phyloP scores from a whole-genome alignment of 164 flowering plant genomes.

The Sedum album region DNA sequence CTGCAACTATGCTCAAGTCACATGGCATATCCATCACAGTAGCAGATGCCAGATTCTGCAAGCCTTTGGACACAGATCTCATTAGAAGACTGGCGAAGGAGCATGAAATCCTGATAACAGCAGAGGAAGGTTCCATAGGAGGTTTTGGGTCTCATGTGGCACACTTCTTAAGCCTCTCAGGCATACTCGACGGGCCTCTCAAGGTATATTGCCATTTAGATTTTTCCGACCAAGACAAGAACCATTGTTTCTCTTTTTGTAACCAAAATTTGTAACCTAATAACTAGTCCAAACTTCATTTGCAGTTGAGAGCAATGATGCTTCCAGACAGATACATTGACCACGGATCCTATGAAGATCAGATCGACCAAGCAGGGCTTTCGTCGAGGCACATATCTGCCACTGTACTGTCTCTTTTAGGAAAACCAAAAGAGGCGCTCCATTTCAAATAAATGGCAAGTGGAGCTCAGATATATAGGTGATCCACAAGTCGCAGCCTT shows the following conservation, averaged over 20 bases:
- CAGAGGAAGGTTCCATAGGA: too few species aligned
- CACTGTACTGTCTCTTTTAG: constrained; percentile 68
- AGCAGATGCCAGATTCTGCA: constrained; percentile 89
- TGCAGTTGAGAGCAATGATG: constrained; percentile 57
- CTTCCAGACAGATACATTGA: constrained; percentile 86
- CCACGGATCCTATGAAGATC: constrained; percentile 79
- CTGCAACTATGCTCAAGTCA: constrained; percentile 43
- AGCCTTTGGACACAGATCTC: constrained; percentile 69
- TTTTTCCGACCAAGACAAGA: too few species aligned
- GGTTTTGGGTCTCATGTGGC: too few species aligned
- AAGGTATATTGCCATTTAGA: constrained; percentile 38
- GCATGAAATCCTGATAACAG: constrained; percentile 69
- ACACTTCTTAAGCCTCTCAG: constrained; percentile 50
- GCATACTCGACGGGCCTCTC: constrained; percentile 72
- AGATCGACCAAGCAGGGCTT: constrained; percentile 81
- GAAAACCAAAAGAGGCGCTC: constrained; percentile 59
- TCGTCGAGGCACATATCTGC: constrained; percentile 66
- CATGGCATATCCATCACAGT: constrained; percentile 42
- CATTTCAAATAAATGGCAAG: constrained; percentile 18
- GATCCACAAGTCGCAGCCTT: background rate
- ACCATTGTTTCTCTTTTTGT: too few species aligned
- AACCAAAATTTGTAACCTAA: too few species aligned
- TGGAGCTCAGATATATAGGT: background rate
- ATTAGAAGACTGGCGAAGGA: constrained; percentile 56
- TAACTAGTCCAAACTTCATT: background rate